These are phyloP conservation scores for Eleusine indica DNA, from an alignment of 176 grass and related monocot species.

Conservation along the genomic window DNA sequence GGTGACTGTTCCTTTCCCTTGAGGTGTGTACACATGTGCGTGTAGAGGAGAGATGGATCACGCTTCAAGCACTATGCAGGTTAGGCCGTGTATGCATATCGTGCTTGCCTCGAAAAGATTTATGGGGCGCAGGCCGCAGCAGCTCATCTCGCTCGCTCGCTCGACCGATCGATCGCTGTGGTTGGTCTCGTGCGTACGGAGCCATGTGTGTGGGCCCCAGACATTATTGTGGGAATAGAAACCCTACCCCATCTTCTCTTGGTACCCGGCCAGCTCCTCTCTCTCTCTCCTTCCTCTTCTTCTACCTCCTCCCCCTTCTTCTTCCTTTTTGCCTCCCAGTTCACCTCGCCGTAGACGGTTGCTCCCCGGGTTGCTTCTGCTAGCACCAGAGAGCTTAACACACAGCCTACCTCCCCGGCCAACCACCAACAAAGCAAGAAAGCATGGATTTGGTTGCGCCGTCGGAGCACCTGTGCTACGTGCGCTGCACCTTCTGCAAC, in stretches of 20 bases:
- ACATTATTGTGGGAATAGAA: conserved; percentile 88
- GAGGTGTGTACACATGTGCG: neutral
- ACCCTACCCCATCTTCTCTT: conserved; percentile 77
- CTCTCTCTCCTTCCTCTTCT: neutral
- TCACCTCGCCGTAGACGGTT: conserved; percentile 6
- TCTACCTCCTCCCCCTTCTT: conserved; percentile 6
- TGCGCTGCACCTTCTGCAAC: conserved; percentile 97
- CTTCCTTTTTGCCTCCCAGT: conserved; percentile 19
- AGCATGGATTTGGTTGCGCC: conserved; percentile 82
- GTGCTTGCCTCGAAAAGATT: conserved; percentile 35
- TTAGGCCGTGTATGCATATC: conserved; percentile 17
- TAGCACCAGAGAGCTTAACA: neutral
- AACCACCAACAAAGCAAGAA: conserved; percentile 1
- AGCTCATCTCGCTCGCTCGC: neutral
- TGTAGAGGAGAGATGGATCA: neutral
- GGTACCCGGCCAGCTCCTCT: conserved; percentile 34
- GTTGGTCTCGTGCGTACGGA: conserved; percentile 58
- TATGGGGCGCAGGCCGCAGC: conserved; percentile 19
- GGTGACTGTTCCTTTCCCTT: conserved; percentile 18
- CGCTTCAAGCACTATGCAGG: neutral
- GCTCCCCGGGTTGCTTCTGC: neutral
- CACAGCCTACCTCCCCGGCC: neutral
- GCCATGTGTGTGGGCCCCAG: conserved; percentile 46
- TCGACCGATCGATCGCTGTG: conserved; percentile 12
- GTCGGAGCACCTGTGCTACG: conserved; percentile 81